Conservation (phyloP, 805 yeast genomes). For the Schwanniomyces vanrijiae region DNA sequence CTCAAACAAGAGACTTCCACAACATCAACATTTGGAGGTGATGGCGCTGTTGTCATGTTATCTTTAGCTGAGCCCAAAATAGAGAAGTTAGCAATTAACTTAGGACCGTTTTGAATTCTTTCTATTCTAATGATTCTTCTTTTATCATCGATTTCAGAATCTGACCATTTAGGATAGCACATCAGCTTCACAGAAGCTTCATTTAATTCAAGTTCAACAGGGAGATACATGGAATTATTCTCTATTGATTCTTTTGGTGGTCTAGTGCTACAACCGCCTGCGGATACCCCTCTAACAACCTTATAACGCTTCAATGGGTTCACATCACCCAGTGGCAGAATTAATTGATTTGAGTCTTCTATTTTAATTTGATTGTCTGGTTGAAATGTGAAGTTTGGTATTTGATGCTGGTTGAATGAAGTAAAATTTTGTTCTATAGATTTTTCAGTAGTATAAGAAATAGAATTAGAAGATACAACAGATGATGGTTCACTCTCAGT, state of each 20-base stretch:
- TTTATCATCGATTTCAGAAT: slow-evolving; percentile 45
- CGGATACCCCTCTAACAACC: slow-evolving; percentile 55
- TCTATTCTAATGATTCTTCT: slow-evolving; percentile 61
- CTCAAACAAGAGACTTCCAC: slow-evolving; percentile 63
- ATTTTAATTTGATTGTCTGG: background rate
- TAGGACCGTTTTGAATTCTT: slow-evolving; percentile 49
- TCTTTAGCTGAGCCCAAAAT: slow-evolving; percentile 53
- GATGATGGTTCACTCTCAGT: background rate
- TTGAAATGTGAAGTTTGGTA: background rate
- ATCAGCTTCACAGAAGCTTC: slow-evolving; percentile 49
- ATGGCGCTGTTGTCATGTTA: slow-evolving; percentile 39
- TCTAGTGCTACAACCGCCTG: slow-evolving; percentile 56
- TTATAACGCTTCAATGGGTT: slow-evolving; percentile 27
- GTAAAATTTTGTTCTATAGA: background rate
- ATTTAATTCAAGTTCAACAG: slow-evolving; percentile 47
- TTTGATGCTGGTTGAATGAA: background rate
- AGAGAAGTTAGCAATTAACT: slow-evolving; percentile 48
- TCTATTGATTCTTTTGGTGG: slow-evolving; percentile 48
- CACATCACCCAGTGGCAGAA: background rate
- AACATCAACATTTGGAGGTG: slow-evolving; percentile 46
- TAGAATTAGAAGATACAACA: background rate
- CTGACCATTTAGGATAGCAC: slow-evolving; percentile 53
- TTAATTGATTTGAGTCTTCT: background rate
- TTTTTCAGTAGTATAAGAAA: background rate
- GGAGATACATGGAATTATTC: slow-evolving; percentile 31